phyloP scores from a whole-genome alignment of 352 stramenopile species.

The Phytophthora pluvialis region DNA sequence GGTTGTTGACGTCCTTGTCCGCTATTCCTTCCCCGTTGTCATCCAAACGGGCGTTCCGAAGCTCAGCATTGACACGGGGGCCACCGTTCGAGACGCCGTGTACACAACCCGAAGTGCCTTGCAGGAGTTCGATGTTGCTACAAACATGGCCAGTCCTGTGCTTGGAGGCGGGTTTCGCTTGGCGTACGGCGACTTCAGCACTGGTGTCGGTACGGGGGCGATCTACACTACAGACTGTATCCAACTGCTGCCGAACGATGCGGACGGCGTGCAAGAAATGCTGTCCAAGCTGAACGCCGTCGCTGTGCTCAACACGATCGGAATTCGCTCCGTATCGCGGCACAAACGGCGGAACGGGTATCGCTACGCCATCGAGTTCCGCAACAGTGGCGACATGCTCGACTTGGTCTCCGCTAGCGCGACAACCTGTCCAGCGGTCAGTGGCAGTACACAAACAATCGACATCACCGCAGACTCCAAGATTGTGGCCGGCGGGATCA shows the following conservation, averaged over 20 bases:
- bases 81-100: constrained; percentile 30
- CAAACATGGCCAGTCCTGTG: constrained; percentile 50
- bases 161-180: constrained; percentile 57
- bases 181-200: constrained; percentile 62
- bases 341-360: constrained; percentile 45
- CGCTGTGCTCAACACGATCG: constrained; percentile 62
- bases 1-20: constrained; percentile 55
- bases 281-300: constrained; percentile 43
- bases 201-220: constrained; percentile 27
- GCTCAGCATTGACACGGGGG: constrained; percentile 52
- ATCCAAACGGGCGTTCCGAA: constrained; percentile 39
- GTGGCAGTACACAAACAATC: constrained; percentile 67
- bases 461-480: constrained; percentile 47
- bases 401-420: constrained; percentile 54
- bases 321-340: constrained; percentile 44
- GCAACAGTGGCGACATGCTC: constrained; percentile 57
- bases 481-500: constrained; percentile 60
- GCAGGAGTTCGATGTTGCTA: constrained; percentile 70
- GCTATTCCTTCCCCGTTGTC: constrained; percentile 58
- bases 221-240: constrained; percentile 62
- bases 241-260: constrained; percentile 42
- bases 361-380: constrained; percentile 59
- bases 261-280: constrained; percentile 56
- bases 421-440: constrained; percentile 39
- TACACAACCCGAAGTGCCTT: constrained; percentile 55